These are phyloP conservation scores for Cyclotella atomus DNA, from an alignment of 108 stramenopile species.

Conservation along the genomic window DNA sequence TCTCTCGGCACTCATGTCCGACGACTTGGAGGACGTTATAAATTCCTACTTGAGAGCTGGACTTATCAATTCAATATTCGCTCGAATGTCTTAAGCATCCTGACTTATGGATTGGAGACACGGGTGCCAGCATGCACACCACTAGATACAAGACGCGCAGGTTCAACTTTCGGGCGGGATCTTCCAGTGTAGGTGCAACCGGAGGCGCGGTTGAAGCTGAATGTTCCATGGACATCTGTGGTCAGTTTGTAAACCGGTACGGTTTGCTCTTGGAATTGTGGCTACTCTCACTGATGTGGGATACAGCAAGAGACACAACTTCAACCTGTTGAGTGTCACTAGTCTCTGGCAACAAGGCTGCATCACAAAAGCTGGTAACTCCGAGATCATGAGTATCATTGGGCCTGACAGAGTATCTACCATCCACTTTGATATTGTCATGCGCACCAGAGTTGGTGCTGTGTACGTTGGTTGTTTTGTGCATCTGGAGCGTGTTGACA, in stretches of 20 bases:
- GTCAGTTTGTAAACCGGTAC: background rate
- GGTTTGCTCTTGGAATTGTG: background rate
- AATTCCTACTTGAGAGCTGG: too few relatives aligned
- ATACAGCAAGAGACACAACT: background rate
- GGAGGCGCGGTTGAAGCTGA: background rate
- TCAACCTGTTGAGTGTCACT: background rate
- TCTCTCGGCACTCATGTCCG: too few relatives aligned
- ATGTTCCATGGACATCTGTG: background rate
- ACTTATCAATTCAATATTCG: too few relatives aligned
- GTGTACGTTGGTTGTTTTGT: background rate
- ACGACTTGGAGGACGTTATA: too few relatives aligned
- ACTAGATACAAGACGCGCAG: background rate
- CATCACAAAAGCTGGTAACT: background rate
- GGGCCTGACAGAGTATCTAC: background rate
- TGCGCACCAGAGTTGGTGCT: background rate
- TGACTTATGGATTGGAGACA: constrained; percentile 1
- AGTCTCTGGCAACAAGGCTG: background rate
- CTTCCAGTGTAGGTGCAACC: background rate
- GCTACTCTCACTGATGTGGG: background rate
- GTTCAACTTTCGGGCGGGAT: background rate
- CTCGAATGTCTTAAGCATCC: too few relatives aligned
- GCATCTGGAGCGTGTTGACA: background rate
- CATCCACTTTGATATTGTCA: background rate
- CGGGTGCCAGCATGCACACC: background rate
- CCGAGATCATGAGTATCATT: background rate